A percentile compares a stretch with the other conserved stretches of the same genome.
These are phyloP conservation scores for Pseudomonodictys pantanalensis DNA, from an alignment of 495 filamentous ascomycete genomes.

Conservation along the genomic window DNA sequence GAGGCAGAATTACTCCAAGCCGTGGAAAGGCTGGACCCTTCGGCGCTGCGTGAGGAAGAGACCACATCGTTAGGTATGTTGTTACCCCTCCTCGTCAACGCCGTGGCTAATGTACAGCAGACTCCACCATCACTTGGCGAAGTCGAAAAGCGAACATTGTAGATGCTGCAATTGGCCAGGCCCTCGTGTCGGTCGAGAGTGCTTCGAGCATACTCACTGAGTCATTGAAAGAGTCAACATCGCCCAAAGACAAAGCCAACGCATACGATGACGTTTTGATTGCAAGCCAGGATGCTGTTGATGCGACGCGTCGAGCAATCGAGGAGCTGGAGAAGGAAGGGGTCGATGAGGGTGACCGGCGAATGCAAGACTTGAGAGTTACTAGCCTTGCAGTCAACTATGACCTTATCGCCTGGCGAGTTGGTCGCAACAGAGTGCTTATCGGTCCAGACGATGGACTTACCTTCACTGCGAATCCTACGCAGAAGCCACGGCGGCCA, in stretches of 20 bases:
- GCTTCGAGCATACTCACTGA: conserved; percentile 56
- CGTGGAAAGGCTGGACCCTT: conserved; percentile 70
- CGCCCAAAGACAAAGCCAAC: conserved; percentile 60
- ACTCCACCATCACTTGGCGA: conserved; percentile 79
- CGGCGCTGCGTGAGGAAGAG: conserved; percentile 60
- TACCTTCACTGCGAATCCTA: conserved; percentile 49
- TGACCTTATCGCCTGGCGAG: conserved; percentile 86
- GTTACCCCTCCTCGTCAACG: too few species aligned
- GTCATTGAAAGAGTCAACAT: conserved; percentile 57
- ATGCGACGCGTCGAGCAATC: conserved; percentile 87
- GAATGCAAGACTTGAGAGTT: conserved; percentile 91
- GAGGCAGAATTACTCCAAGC: conserved; percentile 60
- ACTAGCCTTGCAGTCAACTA: conserved; percentile 92
- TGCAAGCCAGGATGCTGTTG: conserved; percentile 89
- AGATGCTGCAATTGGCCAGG: conserved; percentile 82
- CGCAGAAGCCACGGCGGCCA: conserved; percentile 42
- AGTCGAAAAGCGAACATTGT: conserved; percentile 82
- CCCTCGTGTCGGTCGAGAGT: conserved; percentile 56
- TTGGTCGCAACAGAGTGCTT: conserved; percentile 86
- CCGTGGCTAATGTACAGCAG: conserved; percentile 2
- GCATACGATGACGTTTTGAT: conserved; percentile 90
- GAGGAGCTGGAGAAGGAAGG: conserved; percentile 83
- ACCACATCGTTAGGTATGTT: conserved; percentile 57
- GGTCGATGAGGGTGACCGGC: conserved; percentile 75
- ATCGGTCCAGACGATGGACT: conserved; percentile 76